Evolutionary conservation across 140 eudicot genomes (phyloP).

Genomic region (Flaveria floridana): DNA sequence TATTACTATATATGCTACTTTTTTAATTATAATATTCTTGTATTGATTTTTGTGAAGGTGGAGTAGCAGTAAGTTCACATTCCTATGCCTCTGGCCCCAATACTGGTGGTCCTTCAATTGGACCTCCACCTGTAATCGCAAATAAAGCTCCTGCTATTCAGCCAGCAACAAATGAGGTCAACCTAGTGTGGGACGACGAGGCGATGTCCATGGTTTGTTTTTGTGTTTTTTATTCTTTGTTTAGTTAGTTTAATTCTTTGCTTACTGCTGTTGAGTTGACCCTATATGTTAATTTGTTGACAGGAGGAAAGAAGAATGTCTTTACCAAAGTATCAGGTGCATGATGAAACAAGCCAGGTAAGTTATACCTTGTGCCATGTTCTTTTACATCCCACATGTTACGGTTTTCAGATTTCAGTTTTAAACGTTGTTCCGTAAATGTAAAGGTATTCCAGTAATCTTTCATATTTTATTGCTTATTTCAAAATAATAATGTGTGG

Average conservation of each 20-base stretch:
- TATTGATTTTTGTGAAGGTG: conserved; percentile 37
- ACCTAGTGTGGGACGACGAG: conserved; percentile 97
- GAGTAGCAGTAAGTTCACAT: conserved; percentile 55
- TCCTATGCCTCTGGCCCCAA: conserved; percentile 99
- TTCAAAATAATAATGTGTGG: conserved; percentile 27
- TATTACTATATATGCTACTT: neutral
- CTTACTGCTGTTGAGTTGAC: neutral
- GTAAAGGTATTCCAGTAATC: conserved; percentile 41
- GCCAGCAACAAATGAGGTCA: conserved; percentile 92
- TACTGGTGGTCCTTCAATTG: conserved; percentile 93
- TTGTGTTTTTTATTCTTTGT: neutral
- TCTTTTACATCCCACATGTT: conserved; percentile 29
- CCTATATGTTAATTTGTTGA: neutral
- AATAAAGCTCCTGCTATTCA: conserved; percentile 76
- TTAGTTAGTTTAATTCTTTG: neutral
- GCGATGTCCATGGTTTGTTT: conserved; percentile 92
- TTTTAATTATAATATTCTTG: neutral
- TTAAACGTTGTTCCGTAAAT: conserved; percentile 40
- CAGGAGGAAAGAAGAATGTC: conserved; percentile 99
- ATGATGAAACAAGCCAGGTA: conserved; percentile 99
- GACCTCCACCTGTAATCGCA: conserved; percentile 95
- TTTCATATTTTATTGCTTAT: conserved; percentile 20
- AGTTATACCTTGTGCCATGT: conserved; percentile 49
- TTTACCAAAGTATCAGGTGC: conserved; percentile 95
- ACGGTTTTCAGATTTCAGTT: conserved; percentile 40